Conservation (phyloP, 1,284 basidiomycete species). For the Marasmius oreades region DNA sequence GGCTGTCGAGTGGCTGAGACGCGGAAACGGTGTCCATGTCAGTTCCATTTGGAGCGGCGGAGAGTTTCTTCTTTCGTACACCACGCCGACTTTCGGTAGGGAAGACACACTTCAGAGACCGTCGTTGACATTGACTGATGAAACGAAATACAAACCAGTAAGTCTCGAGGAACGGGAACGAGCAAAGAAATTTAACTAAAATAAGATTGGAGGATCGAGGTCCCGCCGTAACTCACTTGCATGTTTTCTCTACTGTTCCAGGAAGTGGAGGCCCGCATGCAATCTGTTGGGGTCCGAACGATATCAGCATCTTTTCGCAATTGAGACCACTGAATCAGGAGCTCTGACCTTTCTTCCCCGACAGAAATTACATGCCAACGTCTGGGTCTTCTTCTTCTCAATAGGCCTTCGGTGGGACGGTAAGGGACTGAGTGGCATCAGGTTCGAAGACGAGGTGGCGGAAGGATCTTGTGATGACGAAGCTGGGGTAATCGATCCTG, state of each 20-base stretch:
- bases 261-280: constrained; percentile 54
- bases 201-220: constrained; percentile 13
- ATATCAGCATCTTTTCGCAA: background rate
- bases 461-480: constrained; percentile 5
- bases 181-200: constrained; percentile 14
- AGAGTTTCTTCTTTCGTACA: constrained; percentile 48
- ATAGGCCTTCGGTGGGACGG: constrained; percentile 25
- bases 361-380: constrained; percentile 14
- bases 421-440: constrained; percentile 28
- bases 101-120: constrained; percentile 56
- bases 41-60: background rate
- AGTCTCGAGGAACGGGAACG: constrained; percentile 13
- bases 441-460: constrained; percentile 15
- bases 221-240: constrained; percentile 54
- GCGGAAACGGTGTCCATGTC: no score
- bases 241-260: constrained; percentile 48
- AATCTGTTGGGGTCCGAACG: constrained; percentile 55
- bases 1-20: no score
- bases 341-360: constrained; percentile 12
- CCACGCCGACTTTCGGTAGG: constrained; percentile 57
- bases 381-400: constrained; percentile 13
- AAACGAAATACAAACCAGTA: constrained; percentile 13
- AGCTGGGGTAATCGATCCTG: constrained; percentile 2
- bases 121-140: constrained; percentile 57
- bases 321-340: background rate